Base-by-base conservation (phyloP, 2,329 filamentous ascomycete genomes). In the Ustulina deusta region DNA sequence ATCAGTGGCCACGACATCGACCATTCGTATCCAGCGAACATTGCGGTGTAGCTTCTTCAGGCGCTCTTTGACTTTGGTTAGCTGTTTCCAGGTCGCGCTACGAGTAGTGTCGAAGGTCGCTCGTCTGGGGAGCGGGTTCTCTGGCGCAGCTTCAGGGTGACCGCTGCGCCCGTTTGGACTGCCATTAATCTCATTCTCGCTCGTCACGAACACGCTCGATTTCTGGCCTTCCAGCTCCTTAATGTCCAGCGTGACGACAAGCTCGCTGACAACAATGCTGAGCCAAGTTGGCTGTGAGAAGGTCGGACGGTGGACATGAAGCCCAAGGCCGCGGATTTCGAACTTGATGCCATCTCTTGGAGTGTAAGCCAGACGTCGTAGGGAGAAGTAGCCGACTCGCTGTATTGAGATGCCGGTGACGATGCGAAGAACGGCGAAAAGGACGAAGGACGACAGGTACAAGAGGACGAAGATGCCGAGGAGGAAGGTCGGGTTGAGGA, bases 281-380 rank as follows among this genome's bases (percentile, higher is more conserved):
- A 97, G 84, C 94, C 95, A 98, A 70, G 97, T 98, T 51, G 96
- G 96, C 79, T 98, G 94, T 54, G 95, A 93, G 81, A 99, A 98
- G 6, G 96, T 98, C 13, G 96, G 96, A 4, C 94, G 90, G 81
- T 99, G 96, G 70, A 98, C 81, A 65, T 93, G 91, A 74, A 99
- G 85, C 51, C 96, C 94, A 60, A 99, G 85, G 58, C 94, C 93
- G 58, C 96, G 90, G 64, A 99, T 90, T 79, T 97, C 93, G 79
- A 99, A 89, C 75, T 91, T 91, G 76, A 97, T 84, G 74, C 96
- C 96, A 87, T 97, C 93, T 80, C 87, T 90, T 32, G 93, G 93
- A 15, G 93, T 93, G 79, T 97, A 98, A 65, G 94, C 91, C 69
- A 99, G 91, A 73, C 95, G 91, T 71, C 95, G 91, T 73, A 99